Base-by-base conservation (phyloP, 768 basidiomycete genomes). In the Suillus decipiens region DNA sequence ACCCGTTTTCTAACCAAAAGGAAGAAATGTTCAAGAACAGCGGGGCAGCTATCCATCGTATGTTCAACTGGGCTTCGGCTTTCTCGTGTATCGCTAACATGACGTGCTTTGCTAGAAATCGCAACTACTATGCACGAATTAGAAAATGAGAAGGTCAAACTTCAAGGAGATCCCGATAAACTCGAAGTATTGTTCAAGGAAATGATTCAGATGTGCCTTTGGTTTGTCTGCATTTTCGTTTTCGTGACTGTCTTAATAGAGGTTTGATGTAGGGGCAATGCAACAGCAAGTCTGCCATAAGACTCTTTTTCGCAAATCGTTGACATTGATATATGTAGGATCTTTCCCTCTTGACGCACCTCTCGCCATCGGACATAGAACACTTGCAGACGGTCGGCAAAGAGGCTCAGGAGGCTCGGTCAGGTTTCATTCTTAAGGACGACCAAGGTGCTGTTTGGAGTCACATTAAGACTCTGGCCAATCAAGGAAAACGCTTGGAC, bases 171-270 rank as follows among this genome's bases (percentile, higher is more conserved):
- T 62, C 74, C 82, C 0, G 78, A 80, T 17, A 87, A 87, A 63
- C 77, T 93, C 19, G 77, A 79, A 37, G 78, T 89, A 0, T 72
- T 95, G 15, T 94, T 93, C 75, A 83, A 82, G 61, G 90, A 94
- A 73, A 94, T 95, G 90, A 80, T 92, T 9, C 92, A 95, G 70
- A 93, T 95, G 86, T 92, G 91, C 75, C 82, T 95, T 31, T 95
- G 93, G 93, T 88, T 61, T 60, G 77, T 66, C 36, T 58, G 33
- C 55, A 63, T 43, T 42, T 53, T 51, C 31, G 33, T 22, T 11
- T 51, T 15, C 12, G 7, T 43, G 39, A 47, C 31, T n/a, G 60
- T 17, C 28, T 28, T 47, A 58, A 24, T 37, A 39, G 31, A 33
- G 9, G 2, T 55, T n/a, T 7, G 22, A 54, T 65, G 0, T 39